Evolutionary conservation across 2,329 filamentous ascomycete species (phyloP).

Genomic region (Elsinoe arachidis): DNA sequence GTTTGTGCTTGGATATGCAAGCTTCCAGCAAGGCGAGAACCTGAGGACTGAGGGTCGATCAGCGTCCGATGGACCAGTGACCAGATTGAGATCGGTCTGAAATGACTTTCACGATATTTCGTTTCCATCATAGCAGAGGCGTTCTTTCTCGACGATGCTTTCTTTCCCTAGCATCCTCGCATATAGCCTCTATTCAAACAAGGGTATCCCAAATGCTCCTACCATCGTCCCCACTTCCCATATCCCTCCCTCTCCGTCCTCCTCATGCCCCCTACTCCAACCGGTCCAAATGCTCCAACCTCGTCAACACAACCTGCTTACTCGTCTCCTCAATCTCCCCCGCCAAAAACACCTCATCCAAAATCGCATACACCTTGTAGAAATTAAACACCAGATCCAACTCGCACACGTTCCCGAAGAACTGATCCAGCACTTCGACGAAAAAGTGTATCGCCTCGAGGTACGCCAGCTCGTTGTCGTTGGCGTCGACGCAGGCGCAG

Average conservation of each 20-base stretch:
- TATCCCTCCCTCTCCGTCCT: not conserved
- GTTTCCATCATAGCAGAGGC: not conserved
- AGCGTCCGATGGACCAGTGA: too few relatives aligned
- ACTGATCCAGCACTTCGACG: slow-evolving; percentile 94
- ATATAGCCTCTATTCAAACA: not conserved
- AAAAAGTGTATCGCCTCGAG: slow-evolving; percentile 99
- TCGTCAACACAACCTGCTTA: slow-evolving; percentile 91
- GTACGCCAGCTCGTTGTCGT: slow-evolving; percentile 95
- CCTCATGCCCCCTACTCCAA: slow-evolving; percentile 54
- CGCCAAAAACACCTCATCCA: slow-evolving; percentile 95
- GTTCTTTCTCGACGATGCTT: not conserved
- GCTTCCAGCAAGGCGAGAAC: too few relatives aligned
- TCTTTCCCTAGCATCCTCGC: not conserved
- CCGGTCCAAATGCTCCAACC: slow-evolving; percentile 92
- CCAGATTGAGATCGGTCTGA: not conserved
- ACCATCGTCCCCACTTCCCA: not conserved
- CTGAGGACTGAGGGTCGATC: too few relatives aligned
- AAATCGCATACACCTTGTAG: slow-evolving; percentile 80
- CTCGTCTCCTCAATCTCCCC: slow-evolving; percentile 98
- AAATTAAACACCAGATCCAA: slow-evolving; percentile 76
- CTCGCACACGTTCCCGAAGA: slow-evolving; percentile 99
- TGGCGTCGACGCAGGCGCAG: slow-evolving; percentile 97
- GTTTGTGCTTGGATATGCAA: too few relatives aligned
- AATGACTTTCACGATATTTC: not conserved
- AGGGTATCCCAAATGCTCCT: not conserved